These are phyloP conservation scores for Durusdinium trenchii DNA, from an alignment of 73 alveolate genomes.

Conservation along the genomic window DNA sequence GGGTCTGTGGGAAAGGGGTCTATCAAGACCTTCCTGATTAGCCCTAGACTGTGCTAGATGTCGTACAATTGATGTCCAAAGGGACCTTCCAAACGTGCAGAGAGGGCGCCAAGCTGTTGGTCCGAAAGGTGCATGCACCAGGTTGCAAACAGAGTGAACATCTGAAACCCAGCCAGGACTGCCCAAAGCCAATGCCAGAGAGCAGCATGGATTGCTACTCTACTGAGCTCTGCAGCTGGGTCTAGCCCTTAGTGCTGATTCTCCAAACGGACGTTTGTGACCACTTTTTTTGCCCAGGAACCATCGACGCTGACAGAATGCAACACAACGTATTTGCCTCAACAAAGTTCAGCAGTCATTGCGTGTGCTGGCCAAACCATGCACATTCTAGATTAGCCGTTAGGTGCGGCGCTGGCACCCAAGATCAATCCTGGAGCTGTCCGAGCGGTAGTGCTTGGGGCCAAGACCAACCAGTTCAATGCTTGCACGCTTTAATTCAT, in stretches of 20 bases:
- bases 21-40: too few relatives aligned
- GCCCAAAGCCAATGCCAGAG: slow-evolving; percentile 89
- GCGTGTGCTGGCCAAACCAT: background rate
- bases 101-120: background rate
- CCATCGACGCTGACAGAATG: slow-evolving; percentile 35
- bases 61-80: too few relatives aligned
- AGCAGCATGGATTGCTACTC: background rate
- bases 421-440: slow-evolving; percentile 66
- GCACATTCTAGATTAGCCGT: background rate
- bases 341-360: background rate
- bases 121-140: background rate
- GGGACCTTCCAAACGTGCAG: too few relatives aligned
- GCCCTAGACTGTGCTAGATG: too few relatives aligned
- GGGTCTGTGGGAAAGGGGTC: too few relatives aligned
- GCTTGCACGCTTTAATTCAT: background rate
- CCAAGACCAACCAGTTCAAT: background rate
- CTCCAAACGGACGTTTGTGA: background rate
- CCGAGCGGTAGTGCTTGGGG: slow-evolving; percentile 53
- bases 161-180: slow-evolving; percentile 27
- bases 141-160: background rate
- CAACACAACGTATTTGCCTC: slow-evolving; percentile 30
- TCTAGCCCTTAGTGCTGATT: background rate
- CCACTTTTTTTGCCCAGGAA: background rate
- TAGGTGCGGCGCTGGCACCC: slow-evolving; percentile 80
- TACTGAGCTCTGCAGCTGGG: slow-evolving; percentile 60